Evolutionary conservation across 1,284 basidiomycete species (phyloP), one percentile per base, ranked within the genome.

Genomic region (Ustilago bromivora): DNA sequence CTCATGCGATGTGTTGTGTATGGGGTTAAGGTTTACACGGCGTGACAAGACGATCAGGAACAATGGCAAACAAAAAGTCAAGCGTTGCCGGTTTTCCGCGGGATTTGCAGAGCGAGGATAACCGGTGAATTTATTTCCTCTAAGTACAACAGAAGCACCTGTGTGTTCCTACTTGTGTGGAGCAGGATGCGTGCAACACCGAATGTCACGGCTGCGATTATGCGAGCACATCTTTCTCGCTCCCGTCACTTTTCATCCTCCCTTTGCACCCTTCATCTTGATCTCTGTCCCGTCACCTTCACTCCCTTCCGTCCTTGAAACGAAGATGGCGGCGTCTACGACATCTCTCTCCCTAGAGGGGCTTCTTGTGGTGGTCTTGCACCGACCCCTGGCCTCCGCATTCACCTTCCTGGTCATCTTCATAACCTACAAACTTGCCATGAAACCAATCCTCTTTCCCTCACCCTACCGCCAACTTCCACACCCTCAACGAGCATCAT

Each of bases 361-460:
- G 12, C 6, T 67, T 0, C 34, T 64, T 6, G 19, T 31, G 10
- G 43, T 40, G 47, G 31, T 61, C 23, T 47, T 28, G 15, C 28
- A 57, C 3, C 71, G 53, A 23, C 71, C 71, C 2, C 49, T 67
- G 12, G 40, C 65, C 11, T 38, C 59, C 0, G 34, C 36, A 0
- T 60, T 64, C n/a, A 67, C 72, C 6, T 15, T 57, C 1, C 46
- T 77, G 49, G 51, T 62, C 17, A 17, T 69, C 10, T 61, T 17
- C 6, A 51, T 75, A 28, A 51, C 64, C 13, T 78, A 75, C 66
- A 75, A 78, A 46, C 68, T 78, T 36, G 32, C 53, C n/a, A 10
- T 78, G 57, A 62, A 58, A 28, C 67, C 71, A n/a, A n/a, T 68
- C 12, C 65, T 75, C 12, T 73, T 74, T 31, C 76, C 76, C 4